Conservation (phyloP, 2,329 filamentous ascomycete species). For the Plectosphaerella plurivora region DNA sequence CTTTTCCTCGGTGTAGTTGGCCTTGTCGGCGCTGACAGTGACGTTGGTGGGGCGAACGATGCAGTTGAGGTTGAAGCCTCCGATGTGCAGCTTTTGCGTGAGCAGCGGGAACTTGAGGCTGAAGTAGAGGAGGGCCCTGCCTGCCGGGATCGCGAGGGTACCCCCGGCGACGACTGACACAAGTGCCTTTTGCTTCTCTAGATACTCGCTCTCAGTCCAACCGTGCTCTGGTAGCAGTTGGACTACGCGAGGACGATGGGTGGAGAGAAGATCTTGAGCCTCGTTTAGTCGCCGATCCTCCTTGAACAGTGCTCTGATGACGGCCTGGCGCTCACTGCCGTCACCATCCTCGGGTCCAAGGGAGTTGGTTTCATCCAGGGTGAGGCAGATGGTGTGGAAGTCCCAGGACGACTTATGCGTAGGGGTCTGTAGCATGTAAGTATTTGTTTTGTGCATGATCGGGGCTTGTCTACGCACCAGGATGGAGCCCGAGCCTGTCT, state of each 20-base stretch:
- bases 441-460: conserved; percentile 9
- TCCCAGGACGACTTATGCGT: conserved; percentile 69
- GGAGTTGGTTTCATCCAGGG: conserved; percentile 53
- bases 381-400: conserved; percentile 71
- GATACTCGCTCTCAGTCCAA: conserved; percentile 80
- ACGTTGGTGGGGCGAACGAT: conserved; percentile 89
- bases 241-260: conserved; percentile 73
- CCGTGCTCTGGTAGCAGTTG: conserved; percentile 69
- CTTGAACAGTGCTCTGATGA: conserved; percentile 83
- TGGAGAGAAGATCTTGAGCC: conserved; percentile 79
- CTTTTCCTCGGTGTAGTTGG: conserved; percentile 87
- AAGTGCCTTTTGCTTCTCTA: conserved; percentile 89
- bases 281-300: conserved; percentile 89
- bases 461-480: conserved; percentile 29
- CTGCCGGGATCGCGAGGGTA: conserved; percentile 83
- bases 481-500: conserved; percentile 21
- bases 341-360: conserved; percentile 71
- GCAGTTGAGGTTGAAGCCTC: conserved; percentile 88
- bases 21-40: conserved; percentile 88
- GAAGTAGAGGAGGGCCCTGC: conserved; percentile 83
- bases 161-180: conserved; percentile 82
- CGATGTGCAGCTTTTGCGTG: conserved; percentile 86
- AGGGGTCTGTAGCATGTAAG: conserved; percentile 40
- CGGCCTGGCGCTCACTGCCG: conserved; percentile 75
- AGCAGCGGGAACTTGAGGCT: conserved; percentile 81